Base-by-base conservation (phyloP, 2,329 filamentous ascomycete genomes). In the Neobulgaria alba region DNA sequence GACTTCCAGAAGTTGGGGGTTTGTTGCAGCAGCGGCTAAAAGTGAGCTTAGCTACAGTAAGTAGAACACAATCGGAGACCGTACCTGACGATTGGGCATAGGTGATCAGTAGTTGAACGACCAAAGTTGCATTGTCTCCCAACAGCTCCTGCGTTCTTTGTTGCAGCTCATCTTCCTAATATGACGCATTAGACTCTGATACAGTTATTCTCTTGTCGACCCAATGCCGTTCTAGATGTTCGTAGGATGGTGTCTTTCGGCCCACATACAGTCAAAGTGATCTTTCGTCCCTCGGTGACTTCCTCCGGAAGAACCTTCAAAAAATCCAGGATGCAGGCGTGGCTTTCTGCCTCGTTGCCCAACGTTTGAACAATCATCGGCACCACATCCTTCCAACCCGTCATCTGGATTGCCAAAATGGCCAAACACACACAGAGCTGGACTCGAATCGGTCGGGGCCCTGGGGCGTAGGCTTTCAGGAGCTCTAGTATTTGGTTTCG, bases 211-310 rank as follows among this genome's bases (percentile, higher is more conserved):
- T 59, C 59, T 61, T 56, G 57, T 54, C 57, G 33, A 50, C 47
- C 46, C 49, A 48, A 60, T 52, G 53, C 58, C 55, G 61, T 56
- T 57, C 53, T 50, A 49, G 49, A 52, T 48, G 50, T 47, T 57
- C 50, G 49, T 42, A 66, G 62, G 66, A 63, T 66, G 68, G 63
- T 67, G 61, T 61, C 58, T 67, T 63, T 70, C 69, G 71, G 70
- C 82, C 79, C 75, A 90, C 87, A 71, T 10, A 36, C 89, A 78
- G 87, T 89, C 68, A 98, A 76, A 74, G 88, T 95, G 75, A 98
- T 95, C 72, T 96, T 98, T 68, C 92, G 87, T 68, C 92, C 92
- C 74, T 98, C 90, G 55, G 86, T 96, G 60, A 98, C 92, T 75
- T 98, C 92, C 72, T 98, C 92, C 42, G 92, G 92, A 52, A 98